These are phyloP conservation scores for Metschnikowia cerradonensis DNA, from an alignment of 805 yeast genomes.

Conservation along the genomic window DNA sequence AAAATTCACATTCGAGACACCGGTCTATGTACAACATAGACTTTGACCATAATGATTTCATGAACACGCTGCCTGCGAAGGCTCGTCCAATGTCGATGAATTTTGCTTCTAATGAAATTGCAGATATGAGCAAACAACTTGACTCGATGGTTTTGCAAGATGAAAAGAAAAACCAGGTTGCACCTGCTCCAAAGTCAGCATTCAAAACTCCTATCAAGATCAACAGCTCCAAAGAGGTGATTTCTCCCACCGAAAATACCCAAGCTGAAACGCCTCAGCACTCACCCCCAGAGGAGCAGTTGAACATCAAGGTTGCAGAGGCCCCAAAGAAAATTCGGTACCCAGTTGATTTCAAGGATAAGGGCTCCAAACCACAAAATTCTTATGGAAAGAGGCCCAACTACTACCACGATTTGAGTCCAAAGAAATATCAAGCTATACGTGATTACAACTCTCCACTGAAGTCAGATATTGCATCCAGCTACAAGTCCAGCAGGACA, in stretches of 20 bases:
- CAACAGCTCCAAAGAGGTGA: slow-evolving; percentile 1
- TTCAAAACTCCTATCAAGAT: slow-evolving; percentile 5
- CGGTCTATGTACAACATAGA: slow-evolving; percentile 37
- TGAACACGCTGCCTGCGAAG: not conserved
- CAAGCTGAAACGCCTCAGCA: not conserved
- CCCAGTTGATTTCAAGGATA: slow-evolving; percentile 36
- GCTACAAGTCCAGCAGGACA: slow-evolving; percentile 30
- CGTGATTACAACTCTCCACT: not conserved
- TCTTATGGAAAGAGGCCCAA: not conserved
- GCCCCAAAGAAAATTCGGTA: slow-evolving; percentile 37
- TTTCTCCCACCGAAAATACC: not conserved
- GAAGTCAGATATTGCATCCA: slow-evolving; percentile 18
- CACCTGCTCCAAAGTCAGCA: not conserved
- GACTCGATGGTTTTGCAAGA: not conserved
- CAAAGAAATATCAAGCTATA: not conserved
- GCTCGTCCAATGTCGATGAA: slow-evolving; percentile 3
- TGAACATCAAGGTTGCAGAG: slow-evolving; percentile 30
- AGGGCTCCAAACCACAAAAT: not conserved
- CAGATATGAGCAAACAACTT: not conserved
- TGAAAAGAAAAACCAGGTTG: not conserved
- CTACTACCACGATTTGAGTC: not conserved
- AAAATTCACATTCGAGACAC: slow-evolving; percentile 31
- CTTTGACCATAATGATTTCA: slow-evolving; percentile 7
- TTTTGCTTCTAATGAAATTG: not conserved
- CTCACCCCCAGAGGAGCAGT: not conserved